Percentiles rank a stretch among this genome's conserved stretches.
These are phyloP conservation scores for Davidsoniella eucalypti DNA, from an alignment of 2,329 filamentous ascomycete species.

Conservation along the genomic window DNA sequence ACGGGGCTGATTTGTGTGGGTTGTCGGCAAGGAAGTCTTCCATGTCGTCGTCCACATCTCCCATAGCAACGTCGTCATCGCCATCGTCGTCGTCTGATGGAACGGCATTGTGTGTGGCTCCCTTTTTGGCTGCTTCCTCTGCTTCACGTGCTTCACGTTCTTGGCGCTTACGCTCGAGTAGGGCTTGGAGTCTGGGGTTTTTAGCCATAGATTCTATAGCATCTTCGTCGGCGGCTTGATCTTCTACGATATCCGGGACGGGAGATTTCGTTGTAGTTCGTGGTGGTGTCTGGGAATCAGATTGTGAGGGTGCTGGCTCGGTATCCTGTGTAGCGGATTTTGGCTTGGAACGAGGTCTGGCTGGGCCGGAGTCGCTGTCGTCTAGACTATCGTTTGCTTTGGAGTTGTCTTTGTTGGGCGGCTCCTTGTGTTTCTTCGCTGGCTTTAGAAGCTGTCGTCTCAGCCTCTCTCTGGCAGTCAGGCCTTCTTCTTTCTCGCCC, in stretches of 20 bases:
- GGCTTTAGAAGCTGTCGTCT: slow-evolving; percentile 12
- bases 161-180: slow-evolving; percentile 56
- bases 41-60: slow-evolving; percentile 35
- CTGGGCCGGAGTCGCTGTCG: slow-evolving; percentile 21
- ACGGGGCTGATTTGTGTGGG: slow-evolving; percentile 29
- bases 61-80: slow-evolving; percentile 20
- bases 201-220: slow-evolving; percentile 27
- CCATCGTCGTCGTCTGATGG: slow-evolving; percentile 20
- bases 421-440: slow-evolving; percentile 19
- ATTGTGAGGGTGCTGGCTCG: slow-evolving; percentile 19
- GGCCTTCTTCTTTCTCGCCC: slow-evolving; percentile 14
- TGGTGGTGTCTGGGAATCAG: slow-evolving; percentile 16
- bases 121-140: slow-evolving; percentile 25
- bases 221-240: slow-evolving; percentile 23
- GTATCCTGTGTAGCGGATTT: slow-evolving; percentile 17
- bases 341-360: slow-evolving; percentile 12
- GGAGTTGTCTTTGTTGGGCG: slow-evolving; percentile 19
- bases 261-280: slow-evolving; percentile 14
- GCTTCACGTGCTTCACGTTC: slow-evolving; percentile 54
- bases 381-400: slow-evolving; percentile 20
- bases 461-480: slow-evolving; percentile 8
- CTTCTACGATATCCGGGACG: slow-evolving; percentile 21
- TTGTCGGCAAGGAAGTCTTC: slow-evolving; percentile 21
- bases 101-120: slow-evolving; percentile 25
- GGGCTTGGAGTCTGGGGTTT: slow-evolving; percentile 49